Conservation (phyloP, 169 alveolate genomes). For the Cryptosporidium canis region DNA sequence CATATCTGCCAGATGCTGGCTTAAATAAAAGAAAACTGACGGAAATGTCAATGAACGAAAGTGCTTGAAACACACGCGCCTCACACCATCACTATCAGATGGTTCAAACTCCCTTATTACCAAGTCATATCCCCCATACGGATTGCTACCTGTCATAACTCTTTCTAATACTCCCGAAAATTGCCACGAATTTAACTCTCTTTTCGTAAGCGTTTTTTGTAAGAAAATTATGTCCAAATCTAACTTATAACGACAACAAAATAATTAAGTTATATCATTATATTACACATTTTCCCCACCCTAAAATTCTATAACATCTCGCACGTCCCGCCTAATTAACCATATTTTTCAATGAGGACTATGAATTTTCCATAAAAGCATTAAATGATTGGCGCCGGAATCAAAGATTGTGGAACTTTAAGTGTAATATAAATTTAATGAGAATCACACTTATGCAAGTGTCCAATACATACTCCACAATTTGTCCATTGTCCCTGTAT, state of each 20-base stretch:
- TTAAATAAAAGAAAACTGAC: slow-evolving; percentile 61
- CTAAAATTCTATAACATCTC: neutral
- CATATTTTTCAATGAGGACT: slow-evolving; percentile 6
- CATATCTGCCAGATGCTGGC: slow-evolving; percentile 60
- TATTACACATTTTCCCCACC: neutral
- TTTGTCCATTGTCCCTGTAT: too few species aligned
- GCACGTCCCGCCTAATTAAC: neutral
- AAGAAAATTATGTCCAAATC: neutral
- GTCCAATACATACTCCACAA: too few species aligned
- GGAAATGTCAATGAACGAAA: slow-evolving; percentile 70
- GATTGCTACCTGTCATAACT: slow-evolving; percentile 41
- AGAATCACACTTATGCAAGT: too few species aligned
- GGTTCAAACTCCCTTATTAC: slow-evolving; percentile 64
- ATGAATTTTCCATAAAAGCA: neutral
- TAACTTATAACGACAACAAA: neutral
- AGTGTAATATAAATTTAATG: too few species aligned
- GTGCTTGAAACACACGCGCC: slow-evolving; percentile 70
- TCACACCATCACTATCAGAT: slow-evolving; percentile 65
- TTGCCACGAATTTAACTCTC: neutral
- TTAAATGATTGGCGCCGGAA: neutral
- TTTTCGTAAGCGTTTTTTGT: neutral
- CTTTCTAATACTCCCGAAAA: neutral
- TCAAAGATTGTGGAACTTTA: too few species aligned
- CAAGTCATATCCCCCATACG: slow-evolving; percentile 68
- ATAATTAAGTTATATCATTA: neutral